Base-by-base conservation (phyloP, 148 eudicot genomes). In the Fagopyrum tataricum region DNA sequence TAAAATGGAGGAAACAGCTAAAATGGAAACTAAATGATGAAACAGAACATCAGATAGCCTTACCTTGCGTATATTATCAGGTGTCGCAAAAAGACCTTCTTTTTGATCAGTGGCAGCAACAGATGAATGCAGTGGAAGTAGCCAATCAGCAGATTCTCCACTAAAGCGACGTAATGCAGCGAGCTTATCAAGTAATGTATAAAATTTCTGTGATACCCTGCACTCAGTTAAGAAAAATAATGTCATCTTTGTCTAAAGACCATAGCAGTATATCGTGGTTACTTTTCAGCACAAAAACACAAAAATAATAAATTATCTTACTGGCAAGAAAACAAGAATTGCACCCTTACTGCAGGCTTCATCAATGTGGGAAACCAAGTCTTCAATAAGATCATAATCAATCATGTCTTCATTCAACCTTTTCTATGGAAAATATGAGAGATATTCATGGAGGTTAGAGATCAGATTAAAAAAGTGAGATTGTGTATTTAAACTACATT, bases 371-470 rank as follows among this genome's bases (percentile, higher is more conserved):
- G 89, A 88, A 51, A 95, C 91, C 87, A 95, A 82, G 79, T 95
- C 98, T 82, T 95, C 97, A 76, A 95, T 91, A 83, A 95, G 82
- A 87, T 95, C 98, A 81, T 88, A 95, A 82, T 95, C 98, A 84
- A 95, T 91, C 47, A 88, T 80, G 77, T 90, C 97, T 90, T 95
- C 98, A 78, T 95, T 88, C 81, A 95, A 75, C 79, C 77, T 90
- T 84, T 75, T 90, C 98, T 95, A 92, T 66, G 70, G 59, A 81
- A 42, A 10, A 53, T 24, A 15, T 66, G 77, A 13, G 72, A 21
- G 71, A 75, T 53, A 72, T 53, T 53, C 47, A 62, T 49, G 61
- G 62, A 9, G 73, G 58, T 52, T 47, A 49, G 59, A 21, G 14
- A 44, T 17, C 75, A 77, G 21, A 40, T 41, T 31, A 74, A 47